Evolutionary conservation across 768 basidiomycete genomes (phyloP).

Genomic region (Calocybe cyanea): DNA sequence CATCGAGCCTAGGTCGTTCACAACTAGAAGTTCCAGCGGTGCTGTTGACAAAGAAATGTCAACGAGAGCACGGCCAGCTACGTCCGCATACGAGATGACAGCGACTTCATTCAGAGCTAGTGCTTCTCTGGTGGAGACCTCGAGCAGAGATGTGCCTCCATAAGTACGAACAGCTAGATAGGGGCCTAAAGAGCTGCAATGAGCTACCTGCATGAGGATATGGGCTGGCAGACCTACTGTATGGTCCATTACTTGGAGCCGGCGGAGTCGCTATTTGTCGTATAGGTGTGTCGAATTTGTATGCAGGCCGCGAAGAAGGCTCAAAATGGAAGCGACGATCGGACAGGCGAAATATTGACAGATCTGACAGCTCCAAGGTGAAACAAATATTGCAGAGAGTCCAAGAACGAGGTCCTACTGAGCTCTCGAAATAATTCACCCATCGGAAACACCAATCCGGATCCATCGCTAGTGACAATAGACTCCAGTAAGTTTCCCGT

Average conservation of each 20-base stretch:
- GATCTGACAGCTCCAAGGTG: slow-evolving; percentile 6
- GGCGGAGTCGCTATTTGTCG: slow-evolving; percentile 50
- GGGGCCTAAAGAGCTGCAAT: slow-evolving; percentile 17
- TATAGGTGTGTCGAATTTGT: slow-evolving; percentile 64
- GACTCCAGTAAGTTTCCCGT: slow-evolving; percentile 50
- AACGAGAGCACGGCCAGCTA: slow-evolving; percentile 36
- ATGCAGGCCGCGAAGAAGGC: slow-evolving; percentile 37
- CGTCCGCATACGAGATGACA: slow-evolving; percentile 35
- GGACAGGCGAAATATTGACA: slow-evolving; percentile 26
- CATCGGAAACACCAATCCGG: slow-evolving; percentile 56
- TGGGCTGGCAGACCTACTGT: slow-evolving; percentile 3
- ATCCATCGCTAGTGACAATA: slow-evolving; percentile 25
- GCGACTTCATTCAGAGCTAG: slow-evolving; percentile 28
- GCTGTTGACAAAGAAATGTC: slow-evolving; percentile 42
- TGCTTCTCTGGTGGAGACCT: slow-evolving; percentile 19
- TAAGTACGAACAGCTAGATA: slow-evolving; percentile 45
- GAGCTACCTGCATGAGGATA: neutral
- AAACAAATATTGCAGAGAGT: no score
- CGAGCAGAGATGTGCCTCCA: slow-evolving; percentile 38
- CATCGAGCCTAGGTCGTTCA: slow-evolving; percentile 50
- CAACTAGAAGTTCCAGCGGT: slow-evolving; percentile 33
- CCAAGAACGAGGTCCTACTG: slow-evolving; percentile 34
- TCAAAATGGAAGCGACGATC: slow-evolving; percentile 28
- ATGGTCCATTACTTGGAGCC: neutral
- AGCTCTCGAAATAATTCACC: slow-evolving; percentile 57